Conservation (phyloP, 352 stramenopile genomes). For the Globisporangium solare region DNA sequence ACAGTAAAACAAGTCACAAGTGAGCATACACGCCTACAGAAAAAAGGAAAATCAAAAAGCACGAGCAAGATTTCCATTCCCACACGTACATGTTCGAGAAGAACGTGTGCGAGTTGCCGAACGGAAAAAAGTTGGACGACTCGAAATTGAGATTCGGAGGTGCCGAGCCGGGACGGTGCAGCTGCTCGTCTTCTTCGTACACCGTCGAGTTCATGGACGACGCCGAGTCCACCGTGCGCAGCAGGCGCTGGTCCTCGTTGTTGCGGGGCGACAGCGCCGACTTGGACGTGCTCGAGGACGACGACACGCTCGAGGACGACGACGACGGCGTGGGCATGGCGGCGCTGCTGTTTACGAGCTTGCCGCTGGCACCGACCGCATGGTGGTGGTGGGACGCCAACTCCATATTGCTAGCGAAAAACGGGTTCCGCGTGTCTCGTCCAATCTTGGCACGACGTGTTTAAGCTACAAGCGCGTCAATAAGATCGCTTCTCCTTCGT, state of each 20-base stretch:
- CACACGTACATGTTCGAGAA: conserved; percentile 33
- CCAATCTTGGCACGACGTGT: conserved; percentile 7
- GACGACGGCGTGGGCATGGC: background rate
- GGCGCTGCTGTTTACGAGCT: background rate
- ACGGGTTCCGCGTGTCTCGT: conserved; percentile 1
- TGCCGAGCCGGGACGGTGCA: conserved; percentile 13
- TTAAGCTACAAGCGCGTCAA: background rate
- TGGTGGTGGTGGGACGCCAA: conserved; percentile 4
- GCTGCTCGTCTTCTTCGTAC: conserved; percentile 23
- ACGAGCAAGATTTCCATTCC: background rate
- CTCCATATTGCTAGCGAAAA: conserved; percentile 7
- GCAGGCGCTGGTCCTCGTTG: conserved; percentile 13
- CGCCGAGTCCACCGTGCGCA: conserved; percentile 18
- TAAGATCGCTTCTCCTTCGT: background rate
- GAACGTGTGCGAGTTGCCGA: conserved; percentile 37
- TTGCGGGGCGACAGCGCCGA: conserved; percentile 5
- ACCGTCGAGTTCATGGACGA: conserved; percentile 23
- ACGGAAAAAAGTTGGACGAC: conserved; percentile 37
- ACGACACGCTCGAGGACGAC: background rate
- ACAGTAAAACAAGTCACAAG: background rate
- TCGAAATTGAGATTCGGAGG: conserved; percentile 34
- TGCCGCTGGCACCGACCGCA: background rate
- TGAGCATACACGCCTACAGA: background rate
- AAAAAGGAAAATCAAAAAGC: background rate
- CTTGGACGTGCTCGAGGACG: background rate